Evolutionary conservation across 768 basidiomycete species (phyloP).

Genomic region (Chlorophyllum brunneum): DNA sequence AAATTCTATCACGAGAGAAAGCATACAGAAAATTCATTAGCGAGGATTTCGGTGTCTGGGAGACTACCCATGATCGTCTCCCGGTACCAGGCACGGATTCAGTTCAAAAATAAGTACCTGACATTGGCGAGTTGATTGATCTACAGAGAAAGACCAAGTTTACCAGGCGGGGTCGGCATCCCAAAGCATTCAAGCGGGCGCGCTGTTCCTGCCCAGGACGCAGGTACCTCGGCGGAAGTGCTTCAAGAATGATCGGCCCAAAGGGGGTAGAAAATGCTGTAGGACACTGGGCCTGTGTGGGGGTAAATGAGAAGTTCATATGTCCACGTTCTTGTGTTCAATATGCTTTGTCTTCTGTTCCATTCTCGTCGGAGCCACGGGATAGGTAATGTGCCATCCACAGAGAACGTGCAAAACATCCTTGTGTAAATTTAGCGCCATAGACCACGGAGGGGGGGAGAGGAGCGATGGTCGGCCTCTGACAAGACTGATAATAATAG

Average conservation of each 20-base stretch:
- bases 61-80: constrained; percentile 1
- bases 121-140: constrained; percentile 1
- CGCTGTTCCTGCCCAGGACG: too few species aligned
- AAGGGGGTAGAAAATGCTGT: too few species aligned
- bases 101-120: not conserved
- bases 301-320: not conserved
- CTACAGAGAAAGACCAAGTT: not conserved
- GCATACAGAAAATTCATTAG: too few species aligned
- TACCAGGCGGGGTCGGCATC: too few species aligned
- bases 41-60: too few species aligned
- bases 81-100: constrained; percentile 7
- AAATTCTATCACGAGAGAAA: too few species aligned
- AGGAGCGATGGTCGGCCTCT: not conserved
- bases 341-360: not conserved
- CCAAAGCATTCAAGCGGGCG: too few species aligned
- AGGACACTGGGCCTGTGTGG: not conserved
- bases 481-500: not conserved
- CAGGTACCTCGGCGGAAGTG: too few species aligned
- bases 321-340: not conserved
- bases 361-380: not conserved
- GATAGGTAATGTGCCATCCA: not conserved
- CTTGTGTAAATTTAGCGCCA: not conserved
- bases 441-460: not conserved
- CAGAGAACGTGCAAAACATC: not conserved
- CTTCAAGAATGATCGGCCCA: too few species aligned